These are phyloP conservation scores for Fraxinus platypoda DNA, from an alignment of 305 asterid genomes.

Conservation along the genomic window DNA sequence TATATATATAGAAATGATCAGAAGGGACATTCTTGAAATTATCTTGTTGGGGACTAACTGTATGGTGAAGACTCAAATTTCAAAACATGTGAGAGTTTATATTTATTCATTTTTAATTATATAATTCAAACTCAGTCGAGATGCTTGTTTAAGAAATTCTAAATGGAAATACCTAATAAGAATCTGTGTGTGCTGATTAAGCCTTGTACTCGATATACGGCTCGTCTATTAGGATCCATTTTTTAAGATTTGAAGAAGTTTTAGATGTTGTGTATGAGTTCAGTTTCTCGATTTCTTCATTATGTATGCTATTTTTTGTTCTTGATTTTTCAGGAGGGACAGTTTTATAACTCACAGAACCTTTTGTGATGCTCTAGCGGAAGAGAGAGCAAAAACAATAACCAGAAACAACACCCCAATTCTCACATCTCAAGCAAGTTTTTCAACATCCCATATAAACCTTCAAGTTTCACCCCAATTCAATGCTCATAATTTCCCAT, in stretches of 20 bases:
- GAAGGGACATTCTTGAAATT: neutral
- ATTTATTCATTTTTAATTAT: neutral
- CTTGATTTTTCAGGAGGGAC: slow-evolving; percentile 51
- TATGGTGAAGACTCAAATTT: slow-evolving; percentile 26
- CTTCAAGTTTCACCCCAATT: slow-evolving; percentile 37
- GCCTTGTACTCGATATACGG: neutral
- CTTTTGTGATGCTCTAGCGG: slow-evolving; percentile 62
- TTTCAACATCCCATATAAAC: slow-evolving; percentile 28
- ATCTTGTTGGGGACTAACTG: slow-evolving; percentile 13
- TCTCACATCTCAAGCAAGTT: slow-evolving; percentile 18
- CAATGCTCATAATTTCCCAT: slow-evolving; percentile 24
- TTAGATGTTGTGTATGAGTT: neutral
- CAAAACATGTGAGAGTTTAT: neutral
- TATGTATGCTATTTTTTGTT: neutral
- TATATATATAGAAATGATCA: neutral
- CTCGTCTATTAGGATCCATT: neutral
- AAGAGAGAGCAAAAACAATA: slow-evolving; percentile 43
- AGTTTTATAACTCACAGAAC: slow-evolving; percentile 73
- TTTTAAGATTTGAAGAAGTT: neutral
- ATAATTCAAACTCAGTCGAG: neutral
- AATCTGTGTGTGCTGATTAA: neutral
- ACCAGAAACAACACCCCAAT: slow-evolving; percentile 20
- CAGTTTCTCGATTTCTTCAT: neutral
- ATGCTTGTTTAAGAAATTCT: slow-evolving; percentile 7
- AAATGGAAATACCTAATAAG: slow-evolving; percentile 1